These are phyloP conservation scores for Malassezia vespertilionis DNA, from an alignment of 1,284 basidiomycete species.

Conservation along the genomic window DNA sequence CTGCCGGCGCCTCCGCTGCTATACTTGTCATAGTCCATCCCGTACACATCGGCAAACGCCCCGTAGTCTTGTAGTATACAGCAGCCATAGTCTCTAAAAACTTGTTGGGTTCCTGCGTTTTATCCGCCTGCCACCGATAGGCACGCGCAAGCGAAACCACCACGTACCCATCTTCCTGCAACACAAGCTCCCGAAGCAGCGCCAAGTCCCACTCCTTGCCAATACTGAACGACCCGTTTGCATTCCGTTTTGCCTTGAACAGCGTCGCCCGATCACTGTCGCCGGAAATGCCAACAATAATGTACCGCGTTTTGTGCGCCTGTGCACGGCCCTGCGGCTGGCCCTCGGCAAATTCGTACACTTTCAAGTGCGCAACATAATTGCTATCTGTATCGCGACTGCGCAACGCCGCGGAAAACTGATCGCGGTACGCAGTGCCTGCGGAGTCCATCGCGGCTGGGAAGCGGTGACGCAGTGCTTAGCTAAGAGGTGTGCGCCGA, in stretches of 20 bases:
- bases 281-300: constrained; percentile 34
- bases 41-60: neutral
- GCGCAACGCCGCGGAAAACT: constrained; percentile 37
- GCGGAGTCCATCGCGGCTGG: constrained; percentile 6
- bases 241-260: constrained; percentile 89
- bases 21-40: neutral
- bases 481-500: neutral
- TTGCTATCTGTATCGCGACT: constrained; percentile 29
- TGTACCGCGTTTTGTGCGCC: constrained; percentile 37
- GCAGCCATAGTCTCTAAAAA: constrained; percentile 1
- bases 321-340: neutral
- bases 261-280: constrained; percentile 35
- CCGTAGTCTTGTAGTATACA: neutral
- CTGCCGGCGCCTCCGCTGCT: too few species aligned
- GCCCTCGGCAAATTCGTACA: constrained; percentile 32
- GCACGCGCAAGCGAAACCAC: constrained; percentile 33
- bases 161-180: constrained; percentile 48
- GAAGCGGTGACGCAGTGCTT: too few species aligned
- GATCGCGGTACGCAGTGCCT: constrained; percentile 18
- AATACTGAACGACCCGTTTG: constrained; percentile 86
- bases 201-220: constrained; percentile 89
- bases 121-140: constrained; percentile 42
- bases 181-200: constrained; percentile 69
- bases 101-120: constrained; percentile 7
- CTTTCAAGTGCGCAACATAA: constrained; percentile 44